A percentile compares a stretch with the other conserved stretches of the same genome.
Conservation (phyloP, 345 rosid species). For the Gossypium turneri region DNA sequence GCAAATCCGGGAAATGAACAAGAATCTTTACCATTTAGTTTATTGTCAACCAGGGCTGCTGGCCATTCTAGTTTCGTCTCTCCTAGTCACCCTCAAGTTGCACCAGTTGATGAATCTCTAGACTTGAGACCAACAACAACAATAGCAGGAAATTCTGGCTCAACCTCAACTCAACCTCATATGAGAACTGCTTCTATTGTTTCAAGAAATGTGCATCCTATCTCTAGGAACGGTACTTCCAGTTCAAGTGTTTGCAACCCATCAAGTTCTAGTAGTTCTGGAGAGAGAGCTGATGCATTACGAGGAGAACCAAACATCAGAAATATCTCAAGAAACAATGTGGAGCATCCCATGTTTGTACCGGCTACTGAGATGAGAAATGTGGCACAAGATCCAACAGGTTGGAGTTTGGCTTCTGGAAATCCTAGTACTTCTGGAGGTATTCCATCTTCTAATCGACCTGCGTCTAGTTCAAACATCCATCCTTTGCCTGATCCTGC, state of each 20-base stretch:
- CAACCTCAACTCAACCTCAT: not conserved
- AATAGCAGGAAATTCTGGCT: not conserved
- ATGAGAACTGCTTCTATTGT: not conserved
- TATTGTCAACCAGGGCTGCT: not conserved
- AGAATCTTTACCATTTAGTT: conserved; percentile 4
- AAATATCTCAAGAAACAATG: conserved; percentile 1
- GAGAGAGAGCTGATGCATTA: not conserved
- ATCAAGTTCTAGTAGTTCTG: not conserved
- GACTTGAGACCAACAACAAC: not conserved
- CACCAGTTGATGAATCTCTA: not conserved
- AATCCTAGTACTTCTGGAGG: not conserved
- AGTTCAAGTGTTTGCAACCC: not conserved
- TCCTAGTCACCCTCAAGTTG: not conserved
- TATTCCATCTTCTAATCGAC: not conserved
- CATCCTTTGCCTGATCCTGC: not conserved
- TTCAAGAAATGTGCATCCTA: not conserved
- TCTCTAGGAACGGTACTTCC: not conserved
- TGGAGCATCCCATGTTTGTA: not conserved
- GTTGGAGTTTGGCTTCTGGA: not conserved
- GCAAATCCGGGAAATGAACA: not conserved
- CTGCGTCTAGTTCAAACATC: not conserved
- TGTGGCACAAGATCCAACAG: not conserved
- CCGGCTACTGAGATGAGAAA: conserved; percentile 4
- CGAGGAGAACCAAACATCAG: not conserved
- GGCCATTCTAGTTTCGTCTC: not conserved